Conservation (phyloP, 106 monocot species). For the Platanthera zijinensis region DNA sequence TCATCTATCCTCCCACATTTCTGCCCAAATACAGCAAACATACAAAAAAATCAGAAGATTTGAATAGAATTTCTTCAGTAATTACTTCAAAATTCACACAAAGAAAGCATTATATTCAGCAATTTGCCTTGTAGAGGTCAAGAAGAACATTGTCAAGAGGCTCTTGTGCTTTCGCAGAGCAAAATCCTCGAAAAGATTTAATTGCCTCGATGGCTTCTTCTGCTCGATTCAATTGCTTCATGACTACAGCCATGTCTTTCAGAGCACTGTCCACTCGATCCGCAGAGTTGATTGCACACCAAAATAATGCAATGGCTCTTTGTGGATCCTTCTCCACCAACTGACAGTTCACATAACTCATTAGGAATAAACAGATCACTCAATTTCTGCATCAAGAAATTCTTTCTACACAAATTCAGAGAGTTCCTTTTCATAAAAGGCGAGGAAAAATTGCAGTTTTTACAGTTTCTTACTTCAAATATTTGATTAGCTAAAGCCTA, state of each 20-base stretch:
- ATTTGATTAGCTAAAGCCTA: background rate
- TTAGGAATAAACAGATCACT: background rate
- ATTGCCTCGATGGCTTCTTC: conserved; percentile 97
- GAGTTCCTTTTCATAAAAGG: background rate
- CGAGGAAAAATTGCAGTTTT: background rate
- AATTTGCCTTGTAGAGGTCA: conserved; percentile 81
- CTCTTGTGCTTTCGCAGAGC: conserved; percentile 85
- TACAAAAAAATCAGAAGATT: background rate
- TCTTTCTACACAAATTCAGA: background rate
- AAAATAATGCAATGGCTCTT: conserved; percentile 77
- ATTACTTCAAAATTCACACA: background rate
- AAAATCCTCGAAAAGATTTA: conserved; percentile 64
- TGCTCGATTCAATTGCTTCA: conserved; percentile 95
- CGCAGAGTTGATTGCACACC: conserved; percentile 88
- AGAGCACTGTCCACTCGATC: conserved; percentile 89
- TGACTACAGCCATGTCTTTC: conserved; percentile 97
- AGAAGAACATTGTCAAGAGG: conserved; percentile 92
- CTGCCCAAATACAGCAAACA: conserved; percentile 18
- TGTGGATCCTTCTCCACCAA: conserved; percentile 91
- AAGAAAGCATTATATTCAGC: background rate
- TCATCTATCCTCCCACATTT: conserved; percentile 89
- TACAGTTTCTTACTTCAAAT: background rate
- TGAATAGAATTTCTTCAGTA: too few species aligned
- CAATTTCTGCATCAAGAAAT: background rate
- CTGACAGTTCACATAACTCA: conserved; percentile 18